phyloP scores from a whole-genome alignment of 2,329 filamentous ascomycete genomes.

The Acephala macrosclerotiorum region DNA sequence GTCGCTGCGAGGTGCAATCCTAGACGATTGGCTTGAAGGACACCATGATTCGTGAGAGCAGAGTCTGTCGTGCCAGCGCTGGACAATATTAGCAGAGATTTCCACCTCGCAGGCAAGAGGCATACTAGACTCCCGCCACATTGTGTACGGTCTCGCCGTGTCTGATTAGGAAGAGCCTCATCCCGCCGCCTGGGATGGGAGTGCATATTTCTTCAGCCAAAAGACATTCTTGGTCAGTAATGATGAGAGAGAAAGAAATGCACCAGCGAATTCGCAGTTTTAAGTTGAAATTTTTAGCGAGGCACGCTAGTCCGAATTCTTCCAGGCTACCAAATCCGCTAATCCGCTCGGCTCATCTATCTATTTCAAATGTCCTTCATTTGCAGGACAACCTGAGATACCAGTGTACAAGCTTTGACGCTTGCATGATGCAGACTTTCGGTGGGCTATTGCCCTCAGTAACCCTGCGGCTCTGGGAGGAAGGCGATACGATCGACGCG shows the following conservation, averaged over 20 bases:
- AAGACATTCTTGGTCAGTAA: conserved; percentile 31
- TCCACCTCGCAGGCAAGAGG: conserved; percentile 24
- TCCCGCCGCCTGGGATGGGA: conserved; percentile 43
- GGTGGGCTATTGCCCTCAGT: no score
- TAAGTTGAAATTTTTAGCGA: neutral
- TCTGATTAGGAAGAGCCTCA: conserved; percentile 79
- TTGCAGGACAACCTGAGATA: no score
- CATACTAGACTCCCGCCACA: conserved; percentile 77
- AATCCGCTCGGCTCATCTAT: no score
- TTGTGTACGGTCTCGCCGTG: conserved; percentile 94
- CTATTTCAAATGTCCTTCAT: no score
- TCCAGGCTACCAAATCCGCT: no score
- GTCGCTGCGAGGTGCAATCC: conserved; percentile 70
- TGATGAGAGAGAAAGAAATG: conserved; percentile 10
- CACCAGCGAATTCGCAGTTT: conserved; percentile 7
- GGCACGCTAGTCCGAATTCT: neutral
- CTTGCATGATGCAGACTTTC: no score
- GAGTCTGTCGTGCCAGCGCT: conserved; percentile 85
- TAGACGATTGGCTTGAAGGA: conserved; percentile 78
- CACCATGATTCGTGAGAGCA: conserved; percentile 80
- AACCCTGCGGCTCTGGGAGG: no score
- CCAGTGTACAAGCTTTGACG: no score
- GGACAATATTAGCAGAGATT: conserved; percentile 35
- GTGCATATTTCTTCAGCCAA: conserved; percentile 32
- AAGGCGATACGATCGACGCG: no score